Evolutionary conservation across 2,329 filamentous ascomycete species (phyloP), one percentile per base, ranked within the genome.

Genomic region (Nectriaceae sp.): DNA sequence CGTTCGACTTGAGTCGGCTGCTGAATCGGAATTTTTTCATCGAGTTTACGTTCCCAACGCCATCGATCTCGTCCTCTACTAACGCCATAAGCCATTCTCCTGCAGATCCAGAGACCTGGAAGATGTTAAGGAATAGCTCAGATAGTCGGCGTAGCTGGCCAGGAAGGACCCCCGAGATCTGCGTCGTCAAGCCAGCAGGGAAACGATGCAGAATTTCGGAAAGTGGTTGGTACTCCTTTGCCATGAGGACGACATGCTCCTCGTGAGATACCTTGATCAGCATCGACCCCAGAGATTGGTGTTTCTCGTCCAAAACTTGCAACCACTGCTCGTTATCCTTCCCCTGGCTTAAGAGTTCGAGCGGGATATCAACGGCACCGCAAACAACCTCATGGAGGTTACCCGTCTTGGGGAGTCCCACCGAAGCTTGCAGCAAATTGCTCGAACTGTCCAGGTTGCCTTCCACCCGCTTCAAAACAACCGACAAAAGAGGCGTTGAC

Each of bases 61-160:
- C 93, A 63, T 97, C 94, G 48, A 99, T 97, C 68, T 99, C 94
- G 64, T 97, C 93, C 68, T 99, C 94, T 0, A 97, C 89, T 35
- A 99, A 75, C 3, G 90, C 86, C 77, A 90, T 94, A 19, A 99
- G 79, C 94, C 94, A 99, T 50, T 97, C 90, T 37, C 81, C 80
- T 3, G 89, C 88, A 31, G 83, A 83, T 0, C 90, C 90, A 3
- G 91, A 93, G 3, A 96, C 92, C 65, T 99, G 94, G 62, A 93
- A 99, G 44, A 99, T 96, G 65, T 97, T 95, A 54, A 97, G 74
- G 31, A 97, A 83, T 21, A 88, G 85, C 64, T 97, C 92, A 2
- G 91, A 89, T 8, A 97, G 70, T n/a, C 83, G 80, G 44, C 88
- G 87, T 26, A 97, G 75, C 62, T 90, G 88, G 3, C 84, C 82